Evolutionary conservation across 1,284 basidiomycete species (phyloP), one percentile per base, ranked within the genome.

Genomic region (Cutaneotrichosporon cyanovorans): DNA sequence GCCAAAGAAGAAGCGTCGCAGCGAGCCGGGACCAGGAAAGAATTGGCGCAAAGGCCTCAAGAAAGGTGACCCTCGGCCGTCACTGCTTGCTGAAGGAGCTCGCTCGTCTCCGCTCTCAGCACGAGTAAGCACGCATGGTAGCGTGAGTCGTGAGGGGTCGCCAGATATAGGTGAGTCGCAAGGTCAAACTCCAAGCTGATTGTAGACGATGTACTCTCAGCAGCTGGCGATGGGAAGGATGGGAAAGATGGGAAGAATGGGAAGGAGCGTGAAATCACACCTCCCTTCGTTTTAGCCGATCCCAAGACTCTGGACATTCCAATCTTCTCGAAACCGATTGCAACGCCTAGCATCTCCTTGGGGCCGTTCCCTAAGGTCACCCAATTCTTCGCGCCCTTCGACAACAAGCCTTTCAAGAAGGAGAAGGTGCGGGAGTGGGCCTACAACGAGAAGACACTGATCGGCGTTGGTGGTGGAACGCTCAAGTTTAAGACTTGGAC

Each of bases 401-500:
- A 69, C 53, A 47, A 57, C 16, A 60, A 60, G 30, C 59, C 60
- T 11, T 65, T 68, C 51, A 42, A 60, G 11, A 65, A 61, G 43
- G 67, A 69, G 40, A 53, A 47, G 22, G 60, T 62, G 14, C 48
- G 65, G 31, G 44, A 23, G 5, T 69, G 64, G 65, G 56, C 50
- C n/a, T 33, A 44, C 12, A 20, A 33, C 10, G 60, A 64, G 43
- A 55, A 53, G 38, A 54, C 40, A 5, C 46, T 66, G 12, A 36
- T 53, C 2, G 62, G 63, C 3, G 53, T 69, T 5, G 65, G 63
- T 9, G 67, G 67, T 8, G 60, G 66, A 19, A 46, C 45, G 23
- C 50, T 69, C 33, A 63, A 60, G 46, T 60, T 63, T 51, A 65
- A 65, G 50, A 56, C 64, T 8, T 69, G 66, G 65, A 21, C 47